Conservation (phyloP, 139 green algal genomes). For the Yamagishiella unicocca region DNA sequence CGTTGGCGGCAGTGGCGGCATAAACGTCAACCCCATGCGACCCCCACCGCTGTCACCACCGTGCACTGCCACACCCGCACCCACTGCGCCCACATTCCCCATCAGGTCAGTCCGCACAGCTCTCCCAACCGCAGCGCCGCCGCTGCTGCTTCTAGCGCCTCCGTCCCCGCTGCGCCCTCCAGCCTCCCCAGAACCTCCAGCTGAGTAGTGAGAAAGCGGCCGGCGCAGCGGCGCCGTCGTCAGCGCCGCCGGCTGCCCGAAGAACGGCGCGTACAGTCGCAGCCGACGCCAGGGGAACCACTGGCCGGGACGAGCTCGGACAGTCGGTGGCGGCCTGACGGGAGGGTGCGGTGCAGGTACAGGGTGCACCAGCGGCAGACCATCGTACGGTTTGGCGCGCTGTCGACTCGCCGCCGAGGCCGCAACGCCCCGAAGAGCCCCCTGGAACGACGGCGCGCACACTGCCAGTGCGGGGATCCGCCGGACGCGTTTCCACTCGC, state of each 20-base stretch:
- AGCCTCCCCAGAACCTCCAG: too few species aligned
- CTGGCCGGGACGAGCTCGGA: not conserved
- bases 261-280: conserved; percentile 14
- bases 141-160: too few species aligned
- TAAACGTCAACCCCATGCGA: too few species aligned
- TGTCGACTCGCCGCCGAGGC: not conserved
- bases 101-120: too few species aligned
- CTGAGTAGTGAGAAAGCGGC: too few species aligned
- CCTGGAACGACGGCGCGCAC: not conserved
- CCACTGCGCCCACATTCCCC: too few species aligned
- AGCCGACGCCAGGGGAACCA: conserved; percentile 4
- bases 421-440: not conserved
- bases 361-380: conserved; percentile 3
- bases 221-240: not conserved
- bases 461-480: conserved; percentile 8
- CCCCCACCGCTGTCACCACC: too few species aligned
- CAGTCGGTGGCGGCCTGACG: not conserved
- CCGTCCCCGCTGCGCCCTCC: too few species aligned
- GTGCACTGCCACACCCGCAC: too few species aligned
- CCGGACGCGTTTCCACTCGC: not conserved
- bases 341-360: not conserved
- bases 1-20: too few species aligned
- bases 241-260: not conserved
- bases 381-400: not conserved
- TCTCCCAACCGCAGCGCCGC: too few species aligned